phyloP scores from a whole-genome alignment of 805 yeast genomes.

The Teunomyces panamensis region DNA sequence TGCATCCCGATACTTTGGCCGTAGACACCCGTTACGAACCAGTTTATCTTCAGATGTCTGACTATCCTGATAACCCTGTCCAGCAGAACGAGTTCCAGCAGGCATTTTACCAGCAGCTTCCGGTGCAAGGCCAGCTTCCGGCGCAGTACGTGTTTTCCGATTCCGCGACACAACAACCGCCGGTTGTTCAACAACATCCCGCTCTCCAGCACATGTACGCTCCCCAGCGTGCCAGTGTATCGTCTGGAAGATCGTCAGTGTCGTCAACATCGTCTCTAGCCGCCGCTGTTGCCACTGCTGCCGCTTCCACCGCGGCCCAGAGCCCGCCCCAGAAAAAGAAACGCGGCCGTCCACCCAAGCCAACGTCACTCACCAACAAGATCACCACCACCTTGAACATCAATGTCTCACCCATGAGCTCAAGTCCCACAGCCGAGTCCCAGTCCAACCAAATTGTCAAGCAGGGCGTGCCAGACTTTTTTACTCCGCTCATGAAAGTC shows the following conservation, averaged over 20 bases:
- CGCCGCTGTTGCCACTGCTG: background rate
- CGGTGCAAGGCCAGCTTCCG: background rate
- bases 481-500: slow-evolving; percentile 44
- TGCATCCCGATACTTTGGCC: slow-evolving; percentile 2
- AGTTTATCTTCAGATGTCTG: slow-evolving; percentile 1
- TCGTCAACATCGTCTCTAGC: background rate
- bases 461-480: slow-evolving; percentile 42
- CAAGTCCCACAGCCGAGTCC: slow-evolving; percentile 39
- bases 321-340: slow-evolving; percentile 32
- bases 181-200: background rate
- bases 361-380: slow-evolving; percentile 32
- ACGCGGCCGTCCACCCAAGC: slow-evolving; percentile 48
- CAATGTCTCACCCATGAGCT: slow-evolving; percentile 34
- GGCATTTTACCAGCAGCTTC: background rate
- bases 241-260: background rate
- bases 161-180: background rate
- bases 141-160: background rate
- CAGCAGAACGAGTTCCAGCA: background rate
- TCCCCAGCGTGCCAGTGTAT: background rate
- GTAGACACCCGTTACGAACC: slow-evolving; percentile 1
- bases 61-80: background rate
- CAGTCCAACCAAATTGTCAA: slow-evolving; percentile 36
- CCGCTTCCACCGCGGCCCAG: background rate
- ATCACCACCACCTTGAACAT: slow-evolving; percentile 42
- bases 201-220: background rate